Percentiles rank a stretch among this genome's conserved stretches.
These are phyloP conservation scores for Xylariaceae sp. DNA, from an alignment of 2,329 filamentous ascomycete genomes.

Conservation along the genomic window DNA sequence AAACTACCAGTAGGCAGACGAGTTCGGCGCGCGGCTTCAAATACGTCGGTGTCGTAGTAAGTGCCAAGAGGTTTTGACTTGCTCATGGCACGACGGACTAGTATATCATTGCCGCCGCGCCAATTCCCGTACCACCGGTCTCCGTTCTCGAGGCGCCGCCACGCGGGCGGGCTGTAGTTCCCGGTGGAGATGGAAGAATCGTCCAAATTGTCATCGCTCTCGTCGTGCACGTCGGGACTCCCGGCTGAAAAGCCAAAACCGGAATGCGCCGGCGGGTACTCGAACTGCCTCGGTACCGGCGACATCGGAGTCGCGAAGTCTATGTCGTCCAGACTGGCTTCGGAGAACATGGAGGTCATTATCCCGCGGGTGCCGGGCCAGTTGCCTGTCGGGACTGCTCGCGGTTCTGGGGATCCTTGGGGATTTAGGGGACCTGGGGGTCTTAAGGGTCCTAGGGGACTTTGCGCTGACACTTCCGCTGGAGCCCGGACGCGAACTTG, in stretches of 20 bases:
- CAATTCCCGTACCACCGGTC: constrained; percentile 58
- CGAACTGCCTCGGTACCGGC: constrained; percentile 36
- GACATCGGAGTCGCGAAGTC: constrained; percentile 43
- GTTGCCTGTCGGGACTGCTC: constrained; percentile 14
- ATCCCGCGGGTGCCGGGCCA: constrained; percentile 15
- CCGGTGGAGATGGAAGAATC: constrained; percentile 44
- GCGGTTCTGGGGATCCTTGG: neutral
- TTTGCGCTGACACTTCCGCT: constrained; percentile 4
- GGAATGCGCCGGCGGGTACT: constrained; percentile 41
- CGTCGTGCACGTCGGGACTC: constrained; percentile 37
- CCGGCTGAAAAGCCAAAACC: constrained; percentile 39
- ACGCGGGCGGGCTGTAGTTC: constrained; percentile 58
- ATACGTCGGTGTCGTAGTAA: constrained; percentile 35
- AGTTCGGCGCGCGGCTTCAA: constrained; percentile 52
- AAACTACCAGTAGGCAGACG: constrained; percentile 52
- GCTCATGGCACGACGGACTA: constrained; percentile 44
- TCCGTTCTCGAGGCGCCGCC: constrained; percentile 58
- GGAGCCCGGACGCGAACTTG: constrained; percentile 6
- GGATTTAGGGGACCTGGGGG: neutral
- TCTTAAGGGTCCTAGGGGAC: constrained; percentile 2
- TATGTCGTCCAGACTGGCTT: constrained; percentile 54
- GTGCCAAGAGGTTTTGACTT: constrained; percentile 20
- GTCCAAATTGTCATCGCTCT: constrained; percentile 41
- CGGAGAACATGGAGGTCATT: constrained; percentile 35
- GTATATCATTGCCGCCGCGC: constrained; percentile 52